Conservation (phyloP, 305 asterid genomes). For the Ruellia speciosa region DNA sequence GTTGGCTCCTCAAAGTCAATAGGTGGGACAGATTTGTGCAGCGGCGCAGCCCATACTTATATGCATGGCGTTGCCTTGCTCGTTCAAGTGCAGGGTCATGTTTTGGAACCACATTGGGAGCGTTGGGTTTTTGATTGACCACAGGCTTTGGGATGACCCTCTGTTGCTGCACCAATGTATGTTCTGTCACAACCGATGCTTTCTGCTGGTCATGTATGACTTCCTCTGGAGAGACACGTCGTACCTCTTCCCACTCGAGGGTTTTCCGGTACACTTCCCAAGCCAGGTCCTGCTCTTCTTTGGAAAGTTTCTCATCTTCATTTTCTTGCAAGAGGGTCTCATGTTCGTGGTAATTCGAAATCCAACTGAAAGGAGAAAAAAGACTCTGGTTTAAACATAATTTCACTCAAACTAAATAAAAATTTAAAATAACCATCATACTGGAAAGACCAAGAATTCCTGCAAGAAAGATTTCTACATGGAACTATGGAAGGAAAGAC, state of each 20-base stretch:
- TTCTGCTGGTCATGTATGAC: conserved; percentile 34
- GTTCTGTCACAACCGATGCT: conserved; percentile 20
- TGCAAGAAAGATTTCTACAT: too few species aligned
- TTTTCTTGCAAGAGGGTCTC: conserved; percentile 92
- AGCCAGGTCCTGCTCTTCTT: conserved; percentile 95
- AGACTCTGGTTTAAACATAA: too few species aligned
- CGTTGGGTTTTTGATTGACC: conserved; percentile 24
- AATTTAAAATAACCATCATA: too few species aligned
- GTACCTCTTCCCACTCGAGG: conserved; percentile 76
- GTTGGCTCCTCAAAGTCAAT: conserved; percentile 61
- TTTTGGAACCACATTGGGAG: conserved; percentile 26
- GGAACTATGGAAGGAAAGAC: too few species aligned
- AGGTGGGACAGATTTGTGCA: conserved; percentile 76
- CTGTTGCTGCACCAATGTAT: conserved; percentile 30
- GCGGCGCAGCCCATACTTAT: conserved; percentile 37
- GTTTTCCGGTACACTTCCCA: conserved; percentile 85
- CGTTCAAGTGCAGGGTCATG: conserved; percentile 32
- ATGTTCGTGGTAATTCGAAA: conserved; percentile 84
- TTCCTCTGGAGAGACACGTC: conserved; percentile 47
- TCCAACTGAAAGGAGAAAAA: conserved; percentile 55
- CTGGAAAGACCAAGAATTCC: too few species aligned
- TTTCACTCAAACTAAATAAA: too few species aligned
- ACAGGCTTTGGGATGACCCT: conserved; percentile 20
- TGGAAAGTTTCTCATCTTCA: conserved; percentile 84
- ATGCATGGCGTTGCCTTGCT: conserved; percentile 39